Base-by-base conservation (phyloP, 2,329 filamentous ascomycete species). In the Fusarium graminum region DNA sequence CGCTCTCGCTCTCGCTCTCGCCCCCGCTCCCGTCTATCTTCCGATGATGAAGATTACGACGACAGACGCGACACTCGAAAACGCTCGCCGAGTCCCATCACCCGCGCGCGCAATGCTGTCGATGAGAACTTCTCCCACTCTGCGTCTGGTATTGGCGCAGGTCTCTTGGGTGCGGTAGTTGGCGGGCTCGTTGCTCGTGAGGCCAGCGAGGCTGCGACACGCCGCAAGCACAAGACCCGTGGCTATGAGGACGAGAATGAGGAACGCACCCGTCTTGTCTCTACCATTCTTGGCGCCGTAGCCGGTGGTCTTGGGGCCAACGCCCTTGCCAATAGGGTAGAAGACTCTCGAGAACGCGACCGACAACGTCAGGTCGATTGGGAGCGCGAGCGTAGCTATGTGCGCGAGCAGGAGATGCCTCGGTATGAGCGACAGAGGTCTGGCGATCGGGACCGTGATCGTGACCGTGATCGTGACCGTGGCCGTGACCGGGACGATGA, bases 271-370 rank as follows among this genome's bases (percentile, higher is more conserved):
- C 74, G 74, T 29, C 71, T 75, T n/a, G 72, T 86, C 16, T 81
- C 82, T 5, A 85, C 85, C 11, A 75, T 86, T 11, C 78, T 86
- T 5, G 85, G 85, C 3, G 85, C 84, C 2, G 82, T 85, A 5
- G 83, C 85, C 1, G 85, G 84, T 4, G 85, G 84, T 5, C 77
- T 87, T 11, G 84, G 83, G 6, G 85, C 84, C 13, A 87, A 85
- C 52, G 82, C 81, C 14, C 71, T 85, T 34, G 80, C 82, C 64
- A 81, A 79, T 63, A 76, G 76, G 43, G 72, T 83, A 12, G 81
- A 83, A 68, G 72, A 74, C 49, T 75, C 76, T 8, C 74, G 75
- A 13, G 75, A 76, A 14, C 73, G 74, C 30, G 76, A 75, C 43
- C 72, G 73, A 30, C 66, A 69, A n/a, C 73, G 72, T 17, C 74